Conservation (phyloP, 1,284 basidiomycete genomes). For the Ustilago xerochloae region DNA sequence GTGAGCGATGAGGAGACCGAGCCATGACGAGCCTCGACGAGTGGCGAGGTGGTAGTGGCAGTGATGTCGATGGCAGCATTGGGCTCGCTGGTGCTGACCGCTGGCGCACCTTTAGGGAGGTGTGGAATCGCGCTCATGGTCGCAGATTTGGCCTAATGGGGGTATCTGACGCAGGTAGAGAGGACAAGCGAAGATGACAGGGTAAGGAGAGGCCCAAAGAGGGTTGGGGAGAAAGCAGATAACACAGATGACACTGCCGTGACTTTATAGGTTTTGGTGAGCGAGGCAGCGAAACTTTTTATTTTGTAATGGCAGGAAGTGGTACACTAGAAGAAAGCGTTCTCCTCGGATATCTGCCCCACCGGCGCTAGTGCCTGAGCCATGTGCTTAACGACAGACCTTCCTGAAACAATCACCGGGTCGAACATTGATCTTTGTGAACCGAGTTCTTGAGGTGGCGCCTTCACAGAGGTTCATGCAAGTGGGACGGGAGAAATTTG, state of each 20-base stretch:
- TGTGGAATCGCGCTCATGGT: slow-evolving; percentile 25
- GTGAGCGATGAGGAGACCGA: slow-evolving; percentile 14
- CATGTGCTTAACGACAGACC: background rate
- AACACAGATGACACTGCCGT: background rate
- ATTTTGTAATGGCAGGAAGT: background rate
- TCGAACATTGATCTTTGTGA: too few species aligned
- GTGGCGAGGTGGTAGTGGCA: background rate
- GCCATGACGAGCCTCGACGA: slow-evolving; percentile 7
- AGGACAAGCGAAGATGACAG: background rate
- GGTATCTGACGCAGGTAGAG: too few species aligned
- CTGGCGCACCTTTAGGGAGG: slow-evolving; percentile 24
- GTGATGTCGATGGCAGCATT: slow-evolving; percentile 13
- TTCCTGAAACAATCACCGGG: background rate
- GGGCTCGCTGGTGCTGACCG: slow-evolving; percentile 19
- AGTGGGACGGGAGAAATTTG: too few species aligned
- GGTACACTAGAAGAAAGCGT: slow-evolving; percentile 2
- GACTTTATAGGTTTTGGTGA: background rate
- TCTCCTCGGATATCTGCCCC: background rate
- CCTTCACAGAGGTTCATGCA: too few species aligned
- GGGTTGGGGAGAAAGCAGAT: background rate
- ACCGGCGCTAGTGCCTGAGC: slow-evolving; percentile 6
- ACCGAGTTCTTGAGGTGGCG: too few species aligned
- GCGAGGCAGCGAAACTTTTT: background rate
- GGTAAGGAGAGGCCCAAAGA: too few species aligned
- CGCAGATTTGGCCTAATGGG: background rate